These are phyloP conservation scores for Lichina pygmaea DNA, from an alignment of 495 filamentous ascomycete genomes.

Conservation along the genomic window DNA sequence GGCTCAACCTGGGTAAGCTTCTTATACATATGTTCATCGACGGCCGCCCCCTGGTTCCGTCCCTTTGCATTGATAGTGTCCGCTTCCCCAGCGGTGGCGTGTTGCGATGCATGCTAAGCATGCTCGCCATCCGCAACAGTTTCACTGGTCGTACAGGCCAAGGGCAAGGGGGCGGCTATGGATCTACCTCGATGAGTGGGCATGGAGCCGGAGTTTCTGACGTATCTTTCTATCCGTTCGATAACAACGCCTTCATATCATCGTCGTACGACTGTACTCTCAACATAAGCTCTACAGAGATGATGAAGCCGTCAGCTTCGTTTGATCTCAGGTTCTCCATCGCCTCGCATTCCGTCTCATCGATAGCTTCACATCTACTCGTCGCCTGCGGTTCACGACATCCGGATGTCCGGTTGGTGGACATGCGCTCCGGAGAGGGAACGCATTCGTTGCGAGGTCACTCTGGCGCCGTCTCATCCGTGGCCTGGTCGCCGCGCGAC, in stretches of 20 bases:
- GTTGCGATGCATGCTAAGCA: too few species aligned
- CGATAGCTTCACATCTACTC: constrained; percentile 41
- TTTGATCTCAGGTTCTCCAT: constrained; percentile 28
- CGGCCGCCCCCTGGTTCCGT: too few species aligned
- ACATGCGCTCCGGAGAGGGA: constrained; percentile 48
- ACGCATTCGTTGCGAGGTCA: constrained; percentile 60
- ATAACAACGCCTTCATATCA: constrained; percentile 50
- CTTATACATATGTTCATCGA: too few species aligned
- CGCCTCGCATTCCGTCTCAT: constrained; percentile 50
- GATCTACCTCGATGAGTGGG: constrained; percentile 12
- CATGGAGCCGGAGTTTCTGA: constrained; percentile 66
- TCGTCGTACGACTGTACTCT: constrained; percentile 65
- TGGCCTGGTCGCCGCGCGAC: constrained; percentile 53
- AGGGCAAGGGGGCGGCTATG: too few species aligned
- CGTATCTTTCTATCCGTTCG: constrained; percentile 71
- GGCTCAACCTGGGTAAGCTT: too few species aligned
- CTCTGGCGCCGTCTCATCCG: constrained; percentile 37
- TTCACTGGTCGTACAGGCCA: too few species aligned
- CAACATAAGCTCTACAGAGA: constrained; percentile 47
- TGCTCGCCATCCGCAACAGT: too few species aligned
- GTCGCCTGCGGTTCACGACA: constrained; percentile 69
- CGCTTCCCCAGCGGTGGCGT: too few species aligned
- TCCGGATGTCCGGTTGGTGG: constrained; percentile 51
- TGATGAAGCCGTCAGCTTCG: constrained; percentile 20
- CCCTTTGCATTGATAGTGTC: too few species aligned